These are phyloP conservation scores for Yarrowia osloensis DNA, from an alignment of 805 yeast species.

Conservation along the genomic window DNA sequence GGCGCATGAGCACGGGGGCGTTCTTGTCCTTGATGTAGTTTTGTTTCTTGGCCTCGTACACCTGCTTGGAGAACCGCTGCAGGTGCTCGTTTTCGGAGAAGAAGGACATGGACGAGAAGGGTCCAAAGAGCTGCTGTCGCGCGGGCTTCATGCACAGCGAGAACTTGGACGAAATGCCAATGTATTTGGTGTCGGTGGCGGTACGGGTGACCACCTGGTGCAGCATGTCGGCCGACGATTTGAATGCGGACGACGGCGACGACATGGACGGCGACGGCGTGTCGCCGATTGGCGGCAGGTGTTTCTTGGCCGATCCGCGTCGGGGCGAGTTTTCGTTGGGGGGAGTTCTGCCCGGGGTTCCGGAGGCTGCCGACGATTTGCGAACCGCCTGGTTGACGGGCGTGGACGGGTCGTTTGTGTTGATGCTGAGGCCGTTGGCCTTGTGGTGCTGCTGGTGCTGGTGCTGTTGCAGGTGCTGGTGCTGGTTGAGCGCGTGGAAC, in stretches of 20 bases:
- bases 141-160: constrained; percentile 27
- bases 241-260: constrained; percentile 14
- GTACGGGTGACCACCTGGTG: constrained; percentile 18
- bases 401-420: not conserved
- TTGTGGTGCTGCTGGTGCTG: constrained; percentile 1
- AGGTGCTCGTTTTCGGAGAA: constrained; percentile 30
- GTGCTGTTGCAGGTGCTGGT: not conserved
- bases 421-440: constrained; percentile 11
- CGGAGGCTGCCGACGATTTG: not conserved
- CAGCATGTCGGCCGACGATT: constrained; percentile 23
- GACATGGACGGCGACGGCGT: constrained; percentile 25
- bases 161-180: constrained; percentile 28
- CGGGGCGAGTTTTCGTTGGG: constrained; percentile 22
- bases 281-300: constrained; percentile 25
- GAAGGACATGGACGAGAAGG: constrained; percentile 30
- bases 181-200: constrained; percentile 13
- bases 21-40: constrained; percentile 29
- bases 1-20: constrained; percentile 20
- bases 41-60: constrained; percentile 28
- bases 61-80: constrained; percentile 25
- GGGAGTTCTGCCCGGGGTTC: constrained; percentile 8
- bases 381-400: constrained; percentile 9
- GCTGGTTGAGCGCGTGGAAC: constrained; percentile 18
- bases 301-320: constrained; percentile 7
- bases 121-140: constrained; percentile 28